Evolutionary conservation across 73 alveolate genomes (phyloP), one percentile per base, ranked within the genome.

Genomic region (Breviolum minutum): DNA sequence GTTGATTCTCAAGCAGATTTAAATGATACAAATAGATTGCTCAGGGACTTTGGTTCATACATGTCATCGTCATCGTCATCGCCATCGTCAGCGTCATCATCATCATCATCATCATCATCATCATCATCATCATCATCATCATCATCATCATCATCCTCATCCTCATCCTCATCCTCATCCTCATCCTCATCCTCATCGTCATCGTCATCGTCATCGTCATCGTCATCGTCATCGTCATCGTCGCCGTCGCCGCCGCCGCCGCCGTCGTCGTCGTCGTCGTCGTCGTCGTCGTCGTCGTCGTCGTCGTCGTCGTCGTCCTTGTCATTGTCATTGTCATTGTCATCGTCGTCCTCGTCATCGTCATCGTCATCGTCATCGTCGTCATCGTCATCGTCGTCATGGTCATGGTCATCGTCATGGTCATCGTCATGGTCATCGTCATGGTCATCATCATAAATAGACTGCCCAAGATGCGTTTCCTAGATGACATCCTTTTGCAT

Each of bases 351-450:
- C 24, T 76, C 86, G 29, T 76, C 86, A 76, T 76, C 86, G 29
- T 76, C 86, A 76, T 76, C 86, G 29, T 76, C 86, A 76, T 76
- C 86, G 29, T 76, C 86, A 76, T 76, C 86, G 29, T 76, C 86
- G 29, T 76, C 86, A 76, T 76, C 86, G 22, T 73, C 82, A 73
- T 73, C 82, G 7, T 73, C 82, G 22, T 73, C 19, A 73, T 73
- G 48, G 22, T 73, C 82, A 73, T 73, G 48, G 22, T 73, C 40
- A 13, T 73, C 10, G 48, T 16, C 82, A 73, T 13, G 48, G 32
- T 20, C 82, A 73, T 73, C 82, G 16, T 16, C 82, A 73, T 73
- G 48, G 22, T 73, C 82, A 73, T 73, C 30, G 22, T 20, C 82
- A 73, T 10, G 10, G 22, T 13, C 82, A 73, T 73, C 60, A 5